Percentiles rank a stretch among this genome's conserved stretches.
phyloP scores from a whole-genome alignment of 441 rosid species.

The Populus hybrid region DNA sequence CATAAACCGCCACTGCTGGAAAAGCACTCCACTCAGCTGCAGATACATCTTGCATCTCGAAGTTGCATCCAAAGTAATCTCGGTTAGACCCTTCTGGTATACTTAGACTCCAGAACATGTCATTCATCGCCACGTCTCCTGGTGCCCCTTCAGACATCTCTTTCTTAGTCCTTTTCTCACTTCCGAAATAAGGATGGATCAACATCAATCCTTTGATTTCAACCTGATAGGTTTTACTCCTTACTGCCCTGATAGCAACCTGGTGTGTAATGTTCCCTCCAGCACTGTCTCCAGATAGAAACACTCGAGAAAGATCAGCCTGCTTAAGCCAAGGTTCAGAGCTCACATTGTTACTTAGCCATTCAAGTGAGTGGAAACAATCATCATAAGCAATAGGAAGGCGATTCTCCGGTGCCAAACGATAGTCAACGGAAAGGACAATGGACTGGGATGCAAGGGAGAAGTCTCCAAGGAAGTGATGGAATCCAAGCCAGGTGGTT shows the following conservation, averaged over 20 bases:
- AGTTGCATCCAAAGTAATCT: slow-evolving; percentile 24
- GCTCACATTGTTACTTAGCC: slow-evolving; percentile 29
- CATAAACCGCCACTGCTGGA: too few relatives aligned
- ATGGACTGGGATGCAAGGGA: slow-evolving; percentile 34
- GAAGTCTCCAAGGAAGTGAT: slow-evolving; percentile 52
- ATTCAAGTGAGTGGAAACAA: slow-evolving; percentile 43
- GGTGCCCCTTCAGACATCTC: slow-evolving; percentile 34
- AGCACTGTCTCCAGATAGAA: slow-evolving; percentile 61
- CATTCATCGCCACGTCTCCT: slow-evolving; percentile 37
- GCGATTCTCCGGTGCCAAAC: slow-evolving; percentile 54
- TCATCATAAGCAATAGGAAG: slow-evolving; percentile 61
- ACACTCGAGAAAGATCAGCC: slow-evolving; percentile 40
- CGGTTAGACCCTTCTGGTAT: slow-evolving; percentile 44
- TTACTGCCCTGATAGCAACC: slow-evolving; percentile 33
- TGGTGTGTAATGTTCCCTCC: slow-evolving; percentile 63
- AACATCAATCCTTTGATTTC: slow-evolving; percentile 39
- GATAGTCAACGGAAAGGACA: slow-evolving; percentile 51
- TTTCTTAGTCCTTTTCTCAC: slow-evolving; percentile 42
- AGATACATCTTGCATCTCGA: too few relatives aligned
- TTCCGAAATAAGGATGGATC: slow-evolving; percentile 60
- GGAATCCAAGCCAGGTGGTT: slow-evolving; percentile 61
- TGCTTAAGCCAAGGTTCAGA: slow-evolving; percentile 49
- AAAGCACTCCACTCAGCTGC: too few relatives aligned
- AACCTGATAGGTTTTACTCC: slow-evolving; percentile 14
- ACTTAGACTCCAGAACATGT: slow-evolving; percentile 53